Conservation (phyloP, 345 rosid genomes). For the Rhodomyrtus tomentosa region DNA sequence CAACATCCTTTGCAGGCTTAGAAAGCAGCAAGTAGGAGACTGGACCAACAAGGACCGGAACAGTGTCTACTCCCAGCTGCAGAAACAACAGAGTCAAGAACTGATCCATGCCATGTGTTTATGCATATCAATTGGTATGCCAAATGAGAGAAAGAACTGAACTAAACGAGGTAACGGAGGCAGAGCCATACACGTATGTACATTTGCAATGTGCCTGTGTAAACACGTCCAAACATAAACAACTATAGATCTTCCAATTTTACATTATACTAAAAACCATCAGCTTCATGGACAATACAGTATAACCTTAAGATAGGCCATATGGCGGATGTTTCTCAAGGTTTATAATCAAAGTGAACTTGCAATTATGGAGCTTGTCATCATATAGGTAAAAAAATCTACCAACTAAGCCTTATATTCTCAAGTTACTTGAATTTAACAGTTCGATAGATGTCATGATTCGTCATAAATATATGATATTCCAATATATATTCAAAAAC, state of each 20-base stretch:
- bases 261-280: not conserved
- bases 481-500: not conserved
- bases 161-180: not conserved
- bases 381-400: not conserved
- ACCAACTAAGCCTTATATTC: not conserved
- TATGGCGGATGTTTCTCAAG: not conserved
- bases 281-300: not conserved
- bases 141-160: not conserved
- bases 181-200: not conserved
- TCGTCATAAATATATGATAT: not conserved
- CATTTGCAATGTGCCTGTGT: not conserved
- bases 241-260: not conserved
- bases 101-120: not conserved
- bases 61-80: conserved; percentile 89
- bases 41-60: conserved; percentile 89
- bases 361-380: not conserved
- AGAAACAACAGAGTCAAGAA: conserved; percentile 4
- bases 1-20: conserved; percentile 92
- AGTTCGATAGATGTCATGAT: not conserved
- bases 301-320: not conserved
- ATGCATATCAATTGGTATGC: not conserved
- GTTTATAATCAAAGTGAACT: not conserved
- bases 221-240: not conserved
- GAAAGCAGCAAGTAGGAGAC: conserved; percentile 90
- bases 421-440: not conserved